Evolutionary conservation across 2,329 filamentous ascomycete species (phyloP).

Genomic region (Rhinocladiella mackenziei): DNA sequence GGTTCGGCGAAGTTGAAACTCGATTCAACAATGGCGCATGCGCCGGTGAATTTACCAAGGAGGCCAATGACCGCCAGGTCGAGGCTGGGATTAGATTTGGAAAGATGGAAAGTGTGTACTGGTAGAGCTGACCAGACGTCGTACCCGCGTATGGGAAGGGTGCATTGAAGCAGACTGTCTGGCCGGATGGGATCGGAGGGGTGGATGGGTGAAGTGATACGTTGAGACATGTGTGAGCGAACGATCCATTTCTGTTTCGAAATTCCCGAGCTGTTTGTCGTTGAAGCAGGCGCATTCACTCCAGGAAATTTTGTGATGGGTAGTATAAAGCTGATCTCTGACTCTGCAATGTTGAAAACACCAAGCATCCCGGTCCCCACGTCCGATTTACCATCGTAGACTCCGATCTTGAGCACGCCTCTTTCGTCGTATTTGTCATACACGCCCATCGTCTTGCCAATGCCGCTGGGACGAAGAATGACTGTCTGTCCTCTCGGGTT

Average conservation of each 20-base stretch:
- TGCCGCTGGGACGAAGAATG: constrained; percentile 70
- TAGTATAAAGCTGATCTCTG: constrained; percentile 63
- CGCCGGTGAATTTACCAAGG: constrained; percentile 83
- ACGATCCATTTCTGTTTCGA: constrained; percentile 62
- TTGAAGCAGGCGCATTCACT: constrained; percentile 18
- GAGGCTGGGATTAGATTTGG: constrained; percentile 29
- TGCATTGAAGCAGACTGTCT: constrained; percentile 55
- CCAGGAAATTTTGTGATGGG: constrained; percentile 71
- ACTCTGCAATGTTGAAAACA: constrained; percentile 73
- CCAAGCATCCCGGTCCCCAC: constrained; percentile 75
- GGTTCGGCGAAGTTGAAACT: constrained; percentile 56
- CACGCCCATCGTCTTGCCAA: constrained; percentile 67
- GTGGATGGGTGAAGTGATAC: constrained; percentile 53
- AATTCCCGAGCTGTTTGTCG: constrained; percentile 16
- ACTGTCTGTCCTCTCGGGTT: constrained; percentile 70
- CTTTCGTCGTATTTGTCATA: constrained; percentile 75
- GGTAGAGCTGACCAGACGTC: constrained; percentile 78
- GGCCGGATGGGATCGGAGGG: constrained; percentile 35
- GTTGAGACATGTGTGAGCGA: constrained; percentile 65
- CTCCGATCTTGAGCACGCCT: constrained; percentile 69
- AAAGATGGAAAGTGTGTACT: constrained; percentile 60
- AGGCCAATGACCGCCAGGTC: constrained; percentile 69
- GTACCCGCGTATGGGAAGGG: constrained; percentile 64
- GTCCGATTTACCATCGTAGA: constrained; percentile 65
- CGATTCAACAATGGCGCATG: constrained; percentile 68